Base-by-base conservation (phyloP, 2,329 filamentous ascomycete species). In the Aspergillus tamarii region DNA sequence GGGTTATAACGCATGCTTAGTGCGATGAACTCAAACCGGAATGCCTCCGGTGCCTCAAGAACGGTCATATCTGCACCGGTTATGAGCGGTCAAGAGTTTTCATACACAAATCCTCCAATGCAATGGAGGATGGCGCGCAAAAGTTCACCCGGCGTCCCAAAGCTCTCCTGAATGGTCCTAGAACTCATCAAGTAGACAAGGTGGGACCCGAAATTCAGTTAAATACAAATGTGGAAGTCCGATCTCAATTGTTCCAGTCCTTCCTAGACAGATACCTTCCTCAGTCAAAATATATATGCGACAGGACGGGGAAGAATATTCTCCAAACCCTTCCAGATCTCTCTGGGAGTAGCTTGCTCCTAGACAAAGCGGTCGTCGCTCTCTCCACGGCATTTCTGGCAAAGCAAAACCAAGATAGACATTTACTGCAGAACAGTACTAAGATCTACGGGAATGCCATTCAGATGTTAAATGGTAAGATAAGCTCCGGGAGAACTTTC, bases 1-100 rank as follows among this genome's bases (percentile, higher is more conserved):
- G 60, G 54, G 58, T 59, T 26, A 39, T 62, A 60, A 63, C 28
- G 14, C 59, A 41, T 62, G 43, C 60, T 32, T 65, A 69, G 68
- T 73, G 69, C 54, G 71, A 74, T 61, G 66, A 68, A 60, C 61
- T 64, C 36, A 71, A 64, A 57, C 67, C 62, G 21, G 55, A 72
- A 60, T 72, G 66, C 54, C 54, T 66, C 46, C 62, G 67, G 28
- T 74, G 70, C 59, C 63, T 71, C 60, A 69, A 69, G 19, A 68
- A 71, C 32, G 66, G 69, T 62, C 69, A 70, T 61, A 32, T 67
- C 53, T 71, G 66, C 60, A 64, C 61, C n/a, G 67, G 66, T 11
- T 71, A 69, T 57, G 64, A 65, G 30, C 64, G 62, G 26, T 63
- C 61, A 45, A 61, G 34, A 46, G 54, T 63, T 14, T 70, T 69